Conservation (phyloP, 306 rosid species). For the Nissolia schottii region DNA sequence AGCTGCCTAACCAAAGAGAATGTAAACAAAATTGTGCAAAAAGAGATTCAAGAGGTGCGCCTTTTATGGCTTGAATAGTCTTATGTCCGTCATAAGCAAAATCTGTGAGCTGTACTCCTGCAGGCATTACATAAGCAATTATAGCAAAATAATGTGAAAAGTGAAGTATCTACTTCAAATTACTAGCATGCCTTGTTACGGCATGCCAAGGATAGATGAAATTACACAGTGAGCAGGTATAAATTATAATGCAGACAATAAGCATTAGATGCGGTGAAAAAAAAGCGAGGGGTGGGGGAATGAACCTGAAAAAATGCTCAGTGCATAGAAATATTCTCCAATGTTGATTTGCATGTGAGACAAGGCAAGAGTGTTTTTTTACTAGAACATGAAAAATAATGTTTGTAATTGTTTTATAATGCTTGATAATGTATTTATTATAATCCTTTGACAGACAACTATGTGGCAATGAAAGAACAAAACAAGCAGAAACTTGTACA, state of each 20-base stretch:
- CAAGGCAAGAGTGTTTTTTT: background rate
- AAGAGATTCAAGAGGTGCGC: slow-evolving; percentile 69
- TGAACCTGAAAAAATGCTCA: background rate
- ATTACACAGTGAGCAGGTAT: background rate
- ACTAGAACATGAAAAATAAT: background rate
- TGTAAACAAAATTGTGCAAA: slow-evolving; percentile 76
- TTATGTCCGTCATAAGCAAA: slow-evolving; percentile 38
- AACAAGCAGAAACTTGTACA: background rate
- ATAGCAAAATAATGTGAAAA: background rate
- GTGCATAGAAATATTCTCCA: background rate
- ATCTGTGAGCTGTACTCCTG: slow-evolving; percentile 39
- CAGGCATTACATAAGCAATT: slow-evolving; percentile 6
- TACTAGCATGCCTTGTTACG: background rate
- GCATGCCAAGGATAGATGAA: background rate
- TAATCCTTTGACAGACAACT: background rate
- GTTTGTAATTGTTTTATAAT: background rate
- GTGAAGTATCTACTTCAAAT: background rate
- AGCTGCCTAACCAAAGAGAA: slow-evolving; percentile 72
- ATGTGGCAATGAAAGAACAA: background rate
- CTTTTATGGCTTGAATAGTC: slow-evolving; percentile 59
- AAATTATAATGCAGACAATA: background rate
- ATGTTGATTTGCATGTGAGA: background rate
- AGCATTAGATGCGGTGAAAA: background rate
- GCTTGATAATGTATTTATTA: background rate
- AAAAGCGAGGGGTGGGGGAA: background rate